Base-by-base conservation (phyloP, 164 flowering plant genomes). In the Stephania yunnanensis region DNA sequence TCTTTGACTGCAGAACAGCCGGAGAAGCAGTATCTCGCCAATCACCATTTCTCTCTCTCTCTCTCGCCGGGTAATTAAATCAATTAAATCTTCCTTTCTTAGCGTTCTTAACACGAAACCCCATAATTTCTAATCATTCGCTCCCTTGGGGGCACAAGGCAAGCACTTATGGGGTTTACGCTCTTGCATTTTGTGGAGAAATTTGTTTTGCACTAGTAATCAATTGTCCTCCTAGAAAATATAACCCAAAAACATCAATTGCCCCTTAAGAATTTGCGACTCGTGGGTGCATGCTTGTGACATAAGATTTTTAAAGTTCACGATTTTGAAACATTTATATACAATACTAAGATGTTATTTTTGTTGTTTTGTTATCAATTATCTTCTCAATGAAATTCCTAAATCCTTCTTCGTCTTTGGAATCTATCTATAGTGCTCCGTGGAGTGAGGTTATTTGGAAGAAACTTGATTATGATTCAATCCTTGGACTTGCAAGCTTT, bases 401-500 rank as follows among this genome's bases (percentile, higher is more conserved):
- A 15, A 15, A 17, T 15, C n/a, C 65, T 58, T 58, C 19, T 58
- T 19, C 65, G 15, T 66, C 42, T 66, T 30, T 66, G 11, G 5
- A 25, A 66, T 25, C 42, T 66, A 12, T 13, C 7, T 58, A 6
- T 58, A 19, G 65, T 58, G 65, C 22, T 19, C 17, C 8, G 65
- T 17, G 65, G n/a, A 66, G 29, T 46, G 22, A 46, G 11, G 10
- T 63, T 50, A 46, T 64, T 68, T 46, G 68, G 75, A 42, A 78
- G 61, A 74, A 78, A 78, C 42, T 64, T 76, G 44, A 45, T 58
- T 53, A 91, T 91, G 97, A 86, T 82, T 80, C 79, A 73, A 72
- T 70, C 90, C 76, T 78, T 88, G 9, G 90, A 88, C 77, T 82
- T 95, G 77, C 95, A 87, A 84, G 88, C 86, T 31, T 95, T 95